A percentile compares a stretch with the other conserved stretches of the same genome.
Evolutionary conservation across 1,139 yeast species (phyloP).

Genomic region (Sugiyamaella paludigena): DNA sequence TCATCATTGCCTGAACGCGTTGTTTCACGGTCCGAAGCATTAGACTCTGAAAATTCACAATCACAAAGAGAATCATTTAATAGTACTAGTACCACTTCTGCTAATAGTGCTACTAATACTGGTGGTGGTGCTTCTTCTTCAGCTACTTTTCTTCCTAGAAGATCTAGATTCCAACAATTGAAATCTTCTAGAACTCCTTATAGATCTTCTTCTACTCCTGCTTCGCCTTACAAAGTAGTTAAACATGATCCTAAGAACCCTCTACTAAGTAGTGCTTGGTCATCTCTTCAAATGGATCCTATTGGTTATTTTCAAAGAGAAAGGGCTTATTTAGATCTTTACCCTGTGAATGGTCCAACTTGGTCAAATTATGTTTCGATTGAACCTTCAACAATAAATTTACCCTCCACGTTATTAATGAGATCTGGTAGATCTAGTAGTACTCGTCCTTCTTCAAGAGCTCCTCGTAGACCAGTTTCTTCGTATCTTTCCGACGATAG

Average conservation of each 20-base stretch:
- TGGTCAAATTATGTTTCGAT: constrained; percentile 32
- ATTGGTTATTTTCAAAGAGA: constrained; percentile 32
- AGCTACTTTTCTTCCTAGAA: constrained; percentile 11
- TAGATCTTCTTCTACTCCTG: constrained; percentile 2
- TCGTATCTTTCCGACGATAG: constrained; percentile 1
- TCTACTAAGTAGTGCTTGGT: constrained; percentile 32
- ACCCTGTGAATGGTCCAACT: constrained; percentile 34
- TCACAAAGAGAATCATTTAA: too few species aligned
- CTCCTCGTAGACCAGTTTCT: constrained; percentile 8
- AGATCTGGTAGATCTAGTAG: constrained; percentile 9
- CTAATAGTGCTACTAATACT: too few species aligned
- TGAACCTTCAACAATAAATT: constrained; percentile 16
- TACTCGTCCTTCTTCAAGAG: constrained; percentile 8
- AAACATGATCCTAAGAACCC: constrained; percentile 24
- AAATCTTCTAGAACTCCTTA: not conserved
- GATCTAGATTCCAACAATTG: not conserved
- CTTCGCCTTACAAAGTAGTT: constrained; percentile 19
- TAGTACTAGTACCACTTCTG: too few species aligned
- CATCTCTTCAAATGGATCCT: constrained; percentile 31
- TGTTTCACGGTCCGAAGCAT: too few species aligned
- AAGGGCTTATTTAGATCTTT: constrained; percentile 31
- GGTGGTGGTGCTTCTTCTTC: not conserved
- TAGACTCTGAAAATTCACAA: too few species aligned
- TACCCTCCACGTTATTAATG: constrained; percentile 13
- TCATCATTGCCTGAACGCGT: not conserved